A percentile compares a stretch with the other conserved stretches of the same genome.
These are phyloP conservation scores for Volvariella surrecta DNA, from an alignment of 1,284 basidiomycete genomes.

Conservation along the genomic window DNA sequence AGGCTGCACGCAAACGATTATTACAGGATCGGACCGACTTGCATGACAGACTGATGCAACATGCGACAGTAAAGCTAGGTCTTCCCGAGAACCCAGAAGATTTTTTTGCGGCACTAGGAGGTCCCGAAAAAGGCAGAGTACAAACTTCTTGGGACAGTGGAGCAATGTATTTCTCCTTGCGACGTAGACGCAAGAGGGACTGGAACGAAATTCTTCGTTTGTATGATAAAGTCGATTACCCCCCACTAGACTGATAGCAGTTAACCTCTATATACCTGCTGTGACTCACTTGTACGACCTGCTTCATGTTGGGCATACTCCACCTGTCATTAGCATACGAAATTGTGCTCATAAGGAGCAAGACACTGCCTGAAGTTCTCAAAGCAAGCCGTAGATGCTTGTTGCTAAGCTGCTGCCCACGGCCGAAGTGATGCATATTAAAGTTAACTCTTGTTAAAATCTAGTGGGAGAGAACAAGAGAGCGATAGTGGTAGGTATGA, in stretches of 20 bases:
- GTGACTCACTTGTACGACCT: too few species aligned
- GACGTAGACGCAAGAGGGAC: constrained; percentile 71
- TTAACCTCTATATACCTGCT: constrained; percentile 9
- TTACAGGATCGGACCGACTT: constrained; percentile 45
- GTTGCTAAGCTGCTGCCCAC: too few species aligned
- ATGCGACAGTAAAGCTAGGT: constrained; percentile 52
- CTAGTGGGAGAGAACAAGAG: too few species aligned
- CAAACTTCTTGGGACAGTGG: constrained; percentile 57
- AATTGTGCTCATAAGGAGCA: too few species aligned
- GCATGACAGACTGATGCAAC: constrained; percentile 50
- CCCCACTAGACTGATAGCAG: constrained; percentile 30
- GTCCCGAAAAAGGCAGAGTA: constrained; percentile 61
- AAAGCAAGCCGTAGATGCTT: too few species aligned
- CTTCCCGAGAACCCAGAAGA: constrained; percentile 63
- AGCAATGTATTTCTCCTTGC: constrained; percentile 70
- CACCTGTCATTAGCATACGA: too few species aligned
- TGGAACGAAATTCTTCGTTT: constrained; percentile 80
- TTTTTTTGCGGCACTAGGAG: constrained; percentile 49
- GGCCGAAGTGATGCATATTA: too few species aligned
- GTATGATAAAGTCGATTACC: constrained; percentile 75
- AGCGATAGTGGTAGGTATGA: too few species aligned
- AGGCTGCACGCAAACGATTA: constrained; percentile 42
- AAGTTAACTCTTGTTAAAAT: too few species aligned
- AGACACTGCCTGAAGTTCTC: too few species aligned
- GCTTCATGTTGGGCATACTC: too few species aligned